Evolutionary conservation across 805 yeast genomes (phyloP), one percentile per base, ranked within the genome.

Genomic region (Jamesozyma piceae): DNA sequence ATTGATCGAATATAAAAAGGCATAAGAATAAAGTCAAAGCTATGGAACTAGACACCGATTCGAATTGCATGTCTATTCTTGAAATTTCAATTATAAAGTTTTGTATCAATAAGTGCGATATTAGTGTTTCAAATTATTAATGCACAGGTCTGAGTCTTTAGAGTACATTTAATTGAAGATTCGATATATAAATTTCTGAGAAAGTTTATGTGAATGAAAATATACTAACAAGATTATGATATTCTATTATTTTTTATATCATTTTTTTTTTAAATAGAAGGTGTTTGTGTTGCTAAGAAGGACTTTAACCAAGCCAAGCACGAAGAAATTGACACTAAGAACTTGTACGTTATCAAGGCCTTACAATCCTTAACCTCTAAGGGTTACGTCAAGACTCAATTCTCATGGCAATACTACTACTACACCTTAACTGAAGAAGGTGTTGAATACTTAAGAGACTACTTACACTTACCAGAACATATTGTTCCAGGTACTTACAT

Each of bases 341-440:
- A 92, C 94, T 82, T 92, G 72, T 92, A 72, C 70, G 98, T 77
- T 65, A 87, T 92, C 81, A 92, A 92, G 83, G 97, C 99, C 68
- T 82, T 92, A 73, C 99, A 92, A 78, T 90, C 97, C 54, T 86
- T 92, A 73, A 87, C 95, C 68, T 92, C 98, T 54, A 87, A 83
- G 75, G 99, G 99, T 72, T 92, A 67, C 82, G 97, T 92, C 74
- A 88, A 90, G 86, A 92, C 99, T 65, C 97, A 88, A 77, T 92
- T 90, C 83, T 90, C 97, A 67, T 92, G 99, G 99, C 97, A 89
- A 82, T 87, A 87, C 82, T 92, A 92, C 79, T 92, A 92, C 95
- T 92, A 92, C 94, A 87, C 98, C 79, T 84, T 92, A 71, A 92
- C 97, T 70, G 97, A 92, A 70, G 96, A 86, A 75, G 99, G 99